Evolutionary conservation across 2,329 filamentous ascomycete species (phyloP), one percentile per base, ranked within the genome.

Genomic region (Talaromyces sp.): DNA sequence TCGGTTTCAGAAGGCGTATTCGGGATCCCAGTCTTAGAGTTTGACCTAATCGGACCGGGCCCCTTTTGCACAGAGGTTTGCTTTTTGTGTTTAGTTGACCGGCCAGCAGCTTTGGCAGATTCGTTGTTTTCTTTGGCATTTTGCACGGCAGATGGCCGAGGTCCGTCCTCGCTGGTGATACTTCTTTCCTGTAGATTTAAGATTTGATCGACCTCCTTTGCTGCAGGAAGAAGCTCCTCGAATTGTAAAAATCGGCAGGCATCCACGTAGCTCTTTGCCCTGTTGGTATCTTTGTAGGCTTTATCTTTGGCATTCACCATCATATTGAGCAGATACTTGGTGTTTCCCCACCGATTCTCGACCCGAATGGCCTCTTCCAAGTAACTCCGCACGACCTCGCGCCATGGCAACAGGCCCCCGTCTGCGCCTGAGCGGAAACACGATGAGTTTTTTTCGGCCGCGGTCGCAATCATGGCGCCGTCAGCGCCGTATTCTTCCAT

Each of bases 401-500:
- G 78, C 93, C 93, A 98, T 0, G 83, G 80, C 0, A 85, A 82
- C 35, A 87, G 71, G 1, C 90, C 91, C 11, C 91, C 92, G 46
- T 90, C 84, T 0, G 81, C 83, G 41, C 83, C 77, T 1, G 82
- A 73, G 43, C 89, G 84, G 80, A 99, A 99, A 69, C 90, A 93
- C 65, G 90, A 96, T 3, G 92, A 86, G 71, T 99, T 99, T 64
- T 88, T 85, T 79, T 99, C 95, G 1, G 95, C 95, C 3, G 91
- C 84, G 3, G 91, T 95, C 10, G 95, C 95, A 69, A 99, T 98
- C 95, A 99, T 99, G 63, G 91, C 95, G 6, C 93, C 93, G 70
- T 98, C 93, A 6, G 89, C 90, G n/a, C 87, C 88, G 70, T 85
- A 97, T 72, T 96, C 89, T 27, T 84, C 69, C 63, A 92, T 88